Percentiles rank a stretch among this genome's conserved stretches.
Conservation (phyloP, 169 alveolate genomes). For the Cryptosporidium xiaoi region DNA sequence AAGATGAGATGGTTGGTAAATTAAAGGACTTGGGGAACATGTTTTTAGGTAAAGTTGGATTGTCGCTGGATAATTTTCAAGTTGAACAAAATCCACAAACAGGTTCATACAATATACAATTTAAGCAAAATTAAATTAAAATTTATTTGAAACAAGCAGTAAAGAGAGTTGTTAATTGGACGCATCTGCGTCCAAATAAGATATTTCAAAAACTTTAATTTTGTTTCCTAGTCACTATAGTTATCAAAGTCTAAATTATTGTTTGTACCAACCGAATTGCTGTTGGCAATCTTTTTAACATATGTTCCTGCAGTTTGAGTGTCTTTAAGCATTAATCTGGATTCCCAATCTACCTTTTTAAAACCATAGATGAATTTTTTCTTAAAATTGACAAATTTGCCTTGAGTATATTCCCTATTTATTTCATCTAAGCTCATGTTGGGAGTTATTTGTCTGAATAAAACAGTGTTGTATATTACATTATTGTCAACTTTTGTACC, state of each 20-base stretch:
- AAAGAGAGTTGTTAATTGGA: too few species aligned
- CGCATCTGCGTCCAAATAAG: too few species aligned
- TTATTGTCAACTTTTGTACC: constrained; percentile 16
- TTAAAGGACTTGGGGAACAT: constrained; percentile 93
- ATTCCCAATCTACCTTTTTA: constrained; percentile 36
- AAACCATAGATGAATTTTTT: constrained; percentile 32
- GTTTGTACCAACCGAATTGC: too few species aligned
- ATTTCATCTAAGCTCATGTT: constrained; percentile 48
- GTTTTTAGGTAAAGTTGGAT: constrained; percentile 93
- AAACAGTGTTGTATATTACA: constrained; percentile 21
- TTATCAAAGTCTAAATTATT: too few species aligned
- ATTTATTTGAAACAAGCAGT: background rate
- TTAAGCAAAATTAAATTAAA: constrained; percentile 84
- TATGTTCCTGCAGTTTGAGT: constrained; percentile 51
- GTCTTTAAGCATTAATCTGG: constrained; percentile 13
- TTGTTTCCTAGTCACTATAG: too few species aligned
- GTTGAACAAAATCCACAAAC: constrained; percentile 91
- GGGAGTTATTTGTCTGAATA: constrained; percentile 60
- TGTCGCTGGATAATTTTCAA: constrained; percentile 92
- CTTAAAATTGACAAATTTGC: constrained; percentile 29
- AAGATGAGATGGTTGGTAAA: constrained; percentile 93
- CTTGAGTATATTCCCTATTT: constrained; percentile 1
- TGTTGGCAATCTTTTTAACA: background rate
- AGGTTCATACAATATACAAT: constrained; percentile 93
- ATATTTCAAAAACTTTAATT: too few species aligned